Evolutionary conservation across 2,329 filamentous ascomycete species (phyloP).

Genomic region (Colletotrichum destructivum): DNA sequence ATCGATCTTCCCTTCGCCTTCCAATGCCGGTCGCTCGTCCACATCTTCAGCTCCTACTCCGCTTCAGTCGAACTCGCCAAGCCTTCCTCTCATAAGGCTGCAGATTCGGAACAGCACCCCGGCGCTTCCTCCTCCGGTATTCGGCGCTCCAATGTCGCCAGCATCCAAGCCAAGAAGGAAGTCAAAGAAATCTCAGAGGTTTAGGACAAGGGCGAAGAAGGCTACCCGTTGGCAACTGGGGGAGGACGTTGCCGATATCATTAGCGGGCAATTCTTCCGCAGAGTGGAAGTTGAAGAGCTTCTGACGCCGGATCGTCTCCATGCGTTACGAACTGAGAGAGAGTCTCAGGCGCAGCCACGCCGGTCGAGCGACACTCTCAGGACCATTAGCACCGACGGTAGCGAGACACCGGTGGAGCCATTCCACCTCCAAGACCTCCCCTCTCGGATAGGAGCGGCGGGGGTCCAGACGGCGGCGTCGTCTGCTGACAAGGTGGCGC

Average conservation of each 20-base stretch:
- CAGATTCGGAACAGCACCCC: conserved; percentile 44
- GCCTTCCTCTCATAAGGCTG: conserved; percentile 42
- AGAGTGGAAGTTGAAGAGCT: conserved; percentile 73
- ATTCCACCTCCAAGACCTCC: conserved; percentile 65
- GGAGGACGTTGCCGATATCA: conserved; percentile 70
- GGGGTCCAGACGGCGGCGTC: conserved; percentile 51
- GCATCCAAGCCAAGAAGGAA: conserved; percentile 56
- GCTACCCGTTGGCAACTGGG: conserved; percentile 67
- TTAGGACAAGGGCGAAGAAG: conserved; percentile 47
- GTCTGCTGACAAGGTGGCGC: conserved; percentile 48
- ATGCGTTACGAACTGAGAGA: conserved; percentile 45
- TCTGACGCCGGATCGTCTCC: conserved; percentile 63
- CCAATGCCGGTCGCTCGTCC: conserved; percentile 2
- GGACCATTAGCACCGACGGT: conserved; percentile 48
- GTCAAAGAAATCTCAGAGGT: conserved; percentile 53
- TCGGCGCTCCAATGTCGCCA: conserved; percentile 51
- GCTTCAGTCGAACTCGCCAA: conserved; percentile 37
- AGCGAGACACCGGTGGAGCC: conserved; percentile 62
- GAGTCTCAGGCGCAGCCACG: conserved; percentile 50
- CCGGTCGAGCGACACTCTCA: conserved; percentile 49
- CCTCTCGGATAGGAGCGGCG: conserved; percentile 59
- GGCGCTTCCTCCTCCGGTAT: conserved; percentile 46
- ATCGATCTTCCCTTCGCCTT: conserved; percentile 35
- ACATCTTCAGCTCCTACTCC: conserved; percentile 35
- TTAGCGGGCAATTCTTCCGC: conserved; percentile 69